Conservation (phyloP, 2,329 filamentous ascomycete genomes). For the Conoideocrella luteorostrata region DNA sequence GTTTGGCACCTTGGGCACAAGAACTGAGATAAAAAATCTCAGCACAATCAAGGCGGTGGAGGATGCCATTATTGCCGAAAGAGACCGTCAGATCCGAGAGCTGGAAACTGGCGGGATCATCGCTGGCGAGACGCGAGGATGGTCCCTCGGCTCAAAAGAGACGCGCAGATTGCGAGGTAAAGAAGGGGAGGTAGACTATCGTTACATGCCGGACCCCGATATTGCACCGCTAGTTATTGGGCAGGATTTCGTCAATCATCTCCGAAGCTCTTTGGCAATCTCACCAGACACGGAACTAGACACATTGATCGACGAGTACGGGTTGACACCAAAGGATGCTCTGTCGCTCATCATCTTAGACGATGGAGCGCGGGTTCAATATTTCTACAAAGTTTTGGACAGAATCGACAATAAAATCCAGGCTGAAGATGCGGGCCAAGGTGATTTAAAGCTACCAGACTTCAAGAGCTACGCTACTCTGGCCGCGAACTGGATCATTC, state of each 20-base stretch:
- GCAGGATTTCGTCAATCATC: conserved; percentile 57
- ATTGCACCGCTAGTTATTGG: conserved; percentile 73
- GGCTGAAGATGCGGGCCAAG: conserved; percentile 11
- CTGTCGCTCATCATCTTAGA: conserved; percentile 72
- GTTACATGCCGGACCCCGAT: conserved; percentile 97
- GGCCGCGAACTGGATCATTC: conserved; percentile 62
- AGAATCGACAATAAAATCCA: conserved; percentile 30
- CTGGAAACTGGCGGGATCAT: conserved; percentile 69
- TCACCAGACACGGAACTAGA: conserved; percentile 66
- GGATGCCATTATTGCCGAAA: conserved; percentile 86
- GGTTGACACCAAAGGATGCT: conserved; percentile 74
- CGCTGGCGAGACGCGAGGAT: conserved; percentile 84
- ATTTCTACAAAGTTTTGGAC: conserved; percentile 64
- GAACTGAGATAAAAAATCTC: conserved; percentile 96
- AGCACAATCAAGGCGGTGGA: conserved; percentile 93
- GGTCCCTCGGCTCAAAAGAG: conserved; percentile 77
- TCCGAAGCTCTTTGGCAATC: conserved; percentile 58
- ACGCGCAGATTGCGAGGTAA: conserved; percentile 82
- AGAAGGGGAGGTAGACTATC: conserved; percentile 94
- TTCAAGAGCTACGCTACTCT: conserved; percentile 37
- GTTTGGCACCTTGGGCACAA: conserved; percentile 57
- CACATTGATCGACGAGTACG: conserved; percentile 55
- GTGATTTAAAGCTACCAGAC: conserved; percentile 15
- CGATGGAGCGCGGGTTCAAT: conserved; percentile 72
- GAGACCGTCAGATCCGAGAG: conserved; percentile 78